phyloP scores from a whole-genome alignment of 345 rosid species.

The Carallia pectinifolia region DNA sequence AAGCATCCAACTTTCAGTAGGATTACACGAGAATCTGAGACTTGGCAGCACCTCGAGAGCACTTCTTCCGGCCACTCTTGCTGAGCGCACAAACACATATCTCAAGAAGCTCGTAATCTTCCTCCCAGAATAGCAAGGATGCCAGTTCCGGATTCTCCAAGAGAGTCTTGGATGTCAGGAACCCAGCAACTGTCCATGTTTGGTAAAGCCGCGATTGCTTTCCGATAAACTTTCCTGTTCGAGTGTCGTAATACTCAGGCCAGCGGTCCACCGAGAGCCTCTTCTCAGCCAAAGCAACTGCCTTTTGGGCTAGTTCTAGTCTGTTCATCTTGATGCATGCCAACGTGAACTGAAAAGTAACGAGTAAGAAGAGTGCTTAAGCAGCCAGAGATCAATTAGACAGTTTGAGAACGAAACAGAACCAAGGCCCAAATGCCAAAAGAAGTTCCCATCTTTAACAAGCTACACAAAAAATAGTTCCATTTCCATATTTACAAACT shows the following conservation, averaged over 20 bases:
- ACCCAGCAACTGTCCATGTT: slow-evolving; percentile 95
- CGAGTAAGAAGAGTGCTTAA: neutral
- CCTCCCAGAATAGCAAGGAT: slow-evolving; percentile 78
- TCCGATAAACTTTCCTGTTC: slow-evolving; percentile 82
- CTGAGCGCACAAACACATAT: slow-evolving; percentile 79
- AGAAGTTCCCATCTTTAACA: neutral
- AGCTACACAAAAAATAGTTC: neutral
- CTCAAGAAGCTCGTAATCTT: slow-evolving; percentile 90
- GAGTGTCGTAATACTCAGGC: slow-evolving; percentile 95
- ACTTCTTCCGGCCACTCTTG: slow-evolving; percentile 77
- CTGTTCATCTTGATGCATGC: slow-evolving; percentile 96
- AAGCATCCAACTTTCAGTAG: slow-evolving; percentile 9
- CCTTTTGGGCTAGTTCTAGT: slow-evolving; percentile 73
- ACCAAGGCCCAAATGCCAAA: neutral
- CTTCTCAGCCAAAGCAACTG: slow-evolving; percentile 75
- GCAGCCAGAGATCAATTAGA: neutral
- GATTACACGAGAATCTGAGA: slow-evolving; percentile 75
- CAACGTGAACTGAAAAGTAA: slow-evolving; percentile 69
- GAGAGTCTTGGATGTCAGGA: slow-evolving; percentile 75
- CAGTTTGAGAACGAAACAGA: neutral
- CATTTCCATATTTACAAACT: neutral
- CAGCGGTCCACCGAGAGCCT: slow-evolving; percentile 68
- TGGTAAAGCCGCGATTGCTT: slow-evolving; percentile 84
- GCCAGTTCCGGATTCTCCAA: slow-evolving; percentile 83
- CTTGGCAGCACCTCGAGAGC: slow-evolving; percentile 87